These are phyloP conservation scores for Fusarium sororula DNA, from an alignment of 2,329 filamentous ascomycete species.

Conservation along the genomic window DNA sequence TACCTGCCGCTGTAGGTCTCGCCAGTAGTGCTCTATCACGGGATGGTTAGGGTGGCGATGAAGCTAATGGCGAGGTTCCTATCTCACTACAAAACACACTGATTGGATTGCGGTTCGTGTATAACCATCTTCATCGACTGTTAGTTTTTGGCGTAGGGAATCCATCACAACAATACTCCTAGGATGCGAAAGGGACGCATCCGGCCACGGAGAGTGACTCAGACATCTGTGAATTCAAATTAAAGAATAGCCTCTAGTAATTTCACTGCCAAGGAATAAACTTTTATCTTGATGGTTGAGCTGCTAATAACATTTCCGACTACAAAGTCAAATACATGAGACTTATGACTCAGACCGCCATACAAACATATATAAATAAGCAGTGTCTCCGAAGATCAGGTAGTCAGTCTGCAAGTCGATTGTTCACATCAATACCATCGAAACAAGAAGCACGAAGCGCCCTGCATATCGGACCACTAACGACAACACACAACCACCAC, in stretches of 20 bases:
- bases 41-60: no score
- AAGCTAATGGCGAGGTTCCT: no score
- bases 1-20: background rate
- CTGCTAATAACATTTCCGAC: background rate
- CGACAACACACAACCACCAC: background rate
- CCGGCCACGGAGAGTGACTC: background rate
- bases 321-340: background rate
- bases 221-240: fast-evolving
- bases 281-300: background rate
- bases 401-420: background rate
- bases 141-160: background rate
- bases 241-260: fast-evolving
- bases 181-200: background rate
- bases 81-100: background rate
- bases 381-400: background rate
- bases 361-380: background rate
- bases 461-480: background rate
- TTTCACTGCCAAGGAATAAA: background rate
- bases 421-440: no score
- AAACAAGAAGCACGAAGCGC: background rate
- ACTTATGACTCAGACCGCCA: background rate
- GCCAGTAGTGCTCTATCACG: background rate
- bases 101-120: fast-evolving
- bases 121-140: fast-evolving
- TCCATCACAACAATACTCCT: fast-evolving